Percentiles rank a stretch among this genome's conserved stretches.
Conservation (phyloP, 2,329 filamentous ascomycete genomes). For the Aschersonia sp. region DNA sequence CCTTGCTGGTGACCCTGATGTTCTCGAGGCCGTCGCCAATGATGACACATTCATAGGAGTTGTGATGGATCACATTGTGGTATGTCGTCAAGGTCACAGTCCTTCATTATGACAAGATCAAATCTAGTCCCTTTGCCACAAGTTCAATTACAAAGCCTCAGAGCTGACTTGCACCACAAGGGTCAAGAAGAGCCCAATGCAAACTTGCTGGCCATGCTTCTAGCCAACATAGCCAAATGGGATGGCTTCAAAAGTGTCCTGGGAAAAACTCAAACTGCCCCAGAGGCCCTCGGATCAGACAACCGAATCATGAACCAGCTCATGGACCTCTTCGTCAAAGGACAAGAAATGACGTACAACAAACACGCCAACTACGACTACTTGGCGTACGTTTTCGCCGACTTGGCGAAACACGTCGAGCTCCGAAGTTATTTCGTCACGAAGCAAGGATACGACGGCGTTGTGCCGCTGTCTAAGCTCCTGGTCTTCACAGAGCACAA, state of each 20-base stretch:
- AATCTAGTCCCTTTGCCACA: neutral
- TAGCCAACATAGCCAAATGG: constrained; percentile 82
- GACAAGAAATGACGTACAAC: constrained; percentile 70
- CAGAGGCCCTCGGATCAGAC: constrained; percentile 58
- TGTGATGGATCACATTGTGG: constrained; percentile 60
- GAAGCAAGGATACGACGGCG: constrained; percentile 60
- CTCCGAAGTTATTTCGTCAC: constrained; percentile 63
- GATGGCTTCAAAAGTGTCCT: constrained; percentile 58
- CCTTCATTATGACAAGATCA: too few relatives aligned
- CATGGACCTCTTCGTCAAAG: constrained; percentile 92
- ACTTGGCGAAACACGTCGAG: constrained; percentile 69
- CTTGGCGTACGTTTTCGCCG: constrained; percentile 84
- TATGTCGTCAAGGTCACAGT: constrained; percentile 24
- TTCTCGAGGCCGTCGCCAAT: constrained; percentile 56
- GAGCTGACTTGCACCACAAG: constrained; percentile 20
- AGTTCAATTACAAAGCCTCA: neutral
- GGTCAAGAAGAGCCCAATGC: constrained; percentile 65
- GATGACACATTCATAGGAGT: constrained; percentile 73
- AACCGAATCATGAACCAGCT: constrained; percentile 74
- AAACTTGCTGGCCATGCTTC: constrained; percentile 76
- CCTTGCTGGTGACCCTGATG: constrained; percentile 59
- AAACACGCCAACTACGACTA: constrained; percentile 81
- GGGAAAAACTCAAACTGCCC: constrained; percentile 50
- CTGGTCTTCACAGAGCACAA: constrained; percentile 88
- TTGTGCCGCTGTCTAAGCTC: constrained; percentile 85